A percentile compares a stretch with the other conserved stretches of the same genome.
Conservation (phyloP, 495 filamentous ascomycete genomes). For the Hypoxylon fuscum region DNA sequence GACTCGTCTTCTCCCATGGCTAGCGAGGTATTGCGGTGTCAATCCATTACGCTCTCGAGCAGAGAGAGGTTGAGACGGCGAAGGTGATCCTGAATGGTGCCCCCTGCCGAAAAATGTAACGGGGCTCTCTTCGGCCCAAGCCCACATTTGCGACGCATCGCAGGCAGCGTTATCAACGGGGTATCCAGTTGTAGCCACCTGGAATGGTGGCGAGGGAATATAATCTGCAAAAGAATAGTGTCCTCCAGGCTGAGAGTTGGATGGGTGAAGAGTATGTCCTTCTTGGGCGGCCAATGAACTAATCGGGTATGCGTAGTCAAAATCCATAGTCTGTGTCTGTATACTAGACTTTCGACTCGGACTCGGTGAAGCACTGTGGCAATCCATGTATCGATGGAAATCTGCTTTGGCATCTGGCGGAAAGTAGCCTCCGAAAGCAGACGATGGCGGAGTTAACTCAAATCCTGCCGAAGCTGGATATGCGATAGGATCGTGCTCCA, state of each 20-base stretch:
- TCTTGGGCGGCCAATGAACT: slow-evolving; percentile 22
- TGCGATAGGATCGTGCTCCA: slow-evolving; percentile 37
- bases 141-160: slow-evolving; percentile 33
- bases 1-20: slow-evolving; percentile 32
- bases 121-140: slow-evolving; percentile 36
- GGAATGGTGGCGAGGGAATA: slow-evolving; percentile 24
- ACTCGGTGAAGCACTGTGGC: slow-evolving; percentile 33
- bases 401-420: slow-evolving; percentile 32
- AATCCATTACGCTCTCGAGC: slow-evolving; percentile 19
- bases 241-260: slow-evolving; percentile 12
- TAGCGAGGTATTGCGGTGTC: slow-evolving; percentile 26
- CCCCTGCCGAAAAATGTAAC: slow-evolving; percentile 33
- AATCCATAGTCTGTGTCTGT: slow-evolving; percentile 30
- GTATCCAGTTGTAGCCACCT: slow-evolving; percentile 18
- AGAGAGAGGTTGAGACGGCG: slow-evolving; percentile 26
- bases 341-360: slow-evolving; percentile 40
- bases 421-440: slow-evolving; percentile 48
- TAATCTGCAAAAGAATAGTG: slow-evolving; percentile 33
- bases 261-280: slow-evolving; percentile 16
- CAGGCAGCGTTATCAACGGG: slow-evolving; percentile 15
- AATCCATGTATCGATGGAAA: slow-evolving; percentile 34
- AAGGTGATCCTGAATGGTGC: slow-evolving; percentile 29
- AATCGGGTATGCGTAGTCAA: slow-evolving; percentile 33
- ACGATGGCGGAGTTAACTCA: slow-evolving; percentile 51
- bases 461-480: slow-evolving; percentile 37